Base-by-base conservation (phyloP, 805 yeast species). In the Clavispora fructus region DNA sequence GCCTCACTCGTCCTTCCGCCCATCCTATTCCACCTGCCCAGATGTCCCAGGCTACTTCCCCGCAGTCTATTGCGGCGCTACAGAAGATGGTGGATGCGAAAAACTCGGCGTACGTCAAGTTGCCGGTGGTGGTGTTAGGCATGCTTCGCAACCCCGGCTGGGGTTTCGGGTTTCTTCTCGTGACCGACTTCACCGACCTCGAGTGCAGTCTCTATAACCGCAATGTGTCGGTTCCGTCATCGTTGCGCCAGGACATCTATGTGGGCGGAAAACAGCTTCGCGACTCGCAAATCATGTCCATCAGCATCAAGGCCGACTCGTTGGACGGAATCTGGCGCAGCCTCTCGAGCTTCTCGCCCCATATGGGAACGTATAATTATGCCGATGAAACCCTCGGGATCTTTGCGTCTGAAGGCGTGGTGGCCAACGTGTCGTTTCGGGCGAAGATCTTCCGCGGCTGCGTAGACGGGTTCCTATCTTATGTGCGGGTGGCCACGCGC, bases 111-210 rank as follows among this genome's bases (percentile, higher is more conserved):
- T 35, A 12, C 30, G 29, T 32, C 27, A 37, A 42, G 38, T 29
- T 53, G n/a, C 57, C 57, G 8, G 55, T 53, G 23, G 46, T 51
- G n/a, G 32, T 47, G 9, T 41, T 54, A 40, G 52, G 54, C 3
- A 43, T 46, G 4, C 40, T 45, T n/a, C 44, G 44, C 13, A 26
- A n/a, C 11, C 35, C 35, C 19, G 10, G 6, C 23, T 42, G 35
- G 37, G 31, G 30, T 8, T 43, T 43, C n/a, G 46, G 46, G 26
- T 43, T 54, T 11, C 47, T 55, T 23, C 39, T 54, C 8, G 57
- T 55, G 32, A 54, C 59, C 7, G 59, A 55, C 29, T 55, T 55
- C 35, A 49, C 57, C 39, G 35, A 43, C 41, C 37, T 33, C 25
- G 44, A 48, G 28, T 16, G 11, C 38, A 19, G 35, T 7, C 19